Percentiles rank a stretch among this genome's conserved stretches.
These are phyloP conservation scores for Withania somnifera DNA, from an alignment of 305 asterid genomes.

Conservation along the genomic window DNA sequence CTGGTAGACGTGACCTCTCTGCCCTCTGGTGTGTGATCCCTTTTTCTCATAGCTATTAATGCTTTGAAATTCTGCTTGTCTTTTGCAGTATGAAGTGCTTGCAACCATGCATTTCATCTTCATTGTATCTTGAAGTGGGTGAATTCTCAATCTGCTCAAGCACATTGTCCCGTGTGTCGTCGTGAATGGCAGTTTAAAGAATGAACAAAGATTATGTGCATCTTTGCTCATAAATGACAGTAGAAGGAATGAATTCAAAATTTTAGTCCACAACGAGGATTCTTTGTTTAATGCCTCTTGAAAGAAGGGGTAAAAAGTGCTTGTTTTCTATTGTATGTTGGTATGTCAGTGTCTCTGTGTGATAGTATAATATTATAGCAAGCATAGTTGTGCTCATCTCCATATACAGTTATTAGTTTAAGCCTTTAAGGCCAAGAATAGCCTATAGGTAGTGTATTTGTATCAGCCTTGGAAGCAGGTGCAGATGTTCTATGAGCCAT, in stretches of 20 bases:
- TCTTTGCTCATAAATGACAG: background rate
- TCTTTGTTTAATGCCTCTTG: background rate
- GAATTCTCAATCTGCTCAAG: constrained; percentile 73
- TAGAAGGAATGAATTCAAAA: background rate
- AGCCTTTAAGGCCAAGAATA: background rate
- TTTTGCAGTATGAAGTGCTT: constrained; percentile 72
- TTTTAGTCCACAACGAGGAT: background rate
- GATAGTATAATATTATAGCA: background rate
- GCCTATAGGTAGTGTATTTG: background rate
- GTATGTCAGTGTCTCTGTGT: background rate
- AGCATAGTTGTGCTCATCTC: background rate
- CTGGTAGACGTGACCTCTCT: background rate
- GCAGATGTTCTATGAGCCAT: background rate
- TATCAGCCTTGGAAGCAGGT: background rate
- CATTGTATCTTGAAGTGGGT: constrained; percentile 94
- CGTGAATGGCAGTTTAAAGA: constrained; percentile 91
- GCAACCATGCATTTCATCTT: constrained; percentile 92
- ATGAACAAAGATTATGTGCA: background rate
- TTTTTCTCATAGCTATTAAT: background rate
- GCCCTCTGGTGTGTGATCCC: background rate
- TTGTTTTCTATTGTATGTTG: background rate
- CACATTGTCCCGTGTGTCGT: constrained; percentile 93
- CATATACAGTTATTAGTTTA: background rate
- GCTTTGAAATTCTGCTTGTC: background rate
- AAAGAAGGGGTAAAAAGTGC: background rate